Evolutionary conservation across 2,329 filamentous ascomycete genomes (phyloP).

Genomic region (Stagonosporopsis tanaceti): DNA sequence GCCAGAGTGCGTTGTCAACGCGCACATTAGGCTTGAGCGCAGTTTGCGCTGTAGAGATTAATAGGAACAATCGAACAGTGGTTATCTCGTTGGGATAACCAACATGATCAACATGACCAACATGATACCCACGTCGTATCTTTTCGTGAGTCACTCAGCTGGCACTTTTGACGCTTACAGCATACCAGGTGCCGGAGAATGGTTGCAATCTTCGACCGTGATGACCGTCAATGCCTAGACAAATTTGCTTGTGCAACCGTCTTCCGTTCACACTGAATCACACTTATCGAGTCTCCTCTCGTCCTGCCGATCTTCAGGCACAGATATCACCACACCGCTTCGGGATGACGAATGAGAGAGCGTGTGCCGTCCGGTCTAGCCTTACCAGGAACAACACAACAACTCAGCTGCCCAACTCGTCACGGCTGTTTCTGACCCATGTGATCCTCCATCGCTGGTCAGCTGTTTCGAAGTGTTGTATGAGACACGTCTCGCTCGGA

Average conservation of each 20-base stretch:
- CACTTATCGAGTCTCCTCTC: neutral
- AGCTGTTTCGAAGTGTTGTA: constrained; percentile 15
- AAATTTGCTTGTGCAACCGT: neutral
- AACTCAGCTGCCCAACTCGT: constrained; percentile 20
- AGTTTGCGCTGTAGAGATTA: constrained; percentile 18
- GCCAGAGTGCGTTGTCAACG: constrained; percentile 41
- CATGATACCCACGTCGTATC: neutral
- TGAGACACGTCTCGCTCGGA: constrained; percentile 20
- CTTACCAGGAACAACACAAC: constrained; percentile 12
- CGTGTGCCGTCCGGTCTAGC: constrained; percentile 8
- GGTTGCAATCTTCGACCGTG: neutral
- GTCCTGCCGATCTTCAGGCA: constrained; percentile 14
- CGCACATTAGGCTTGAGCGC: constrained; percentile 30
- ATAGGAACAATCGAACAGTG: constrained; percentile 16
- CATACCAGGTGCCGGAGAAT: neutral
- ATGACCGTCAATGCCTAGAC: neutral
- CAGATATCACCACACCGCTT: constrained; percentile 12
- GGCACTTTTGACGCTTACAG: constrained; percentile 3
- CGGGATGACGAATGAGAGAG: constrained; percentile 11
- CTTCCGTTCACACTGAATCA: neutral
- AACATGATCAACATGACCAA: constrained; percentile 5
- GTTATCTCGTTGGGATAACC: constrained; percentile 11
- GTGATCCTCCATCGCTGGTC: constrained; percentile 11
- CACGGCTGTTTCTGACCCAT: constrained; percentile 18
- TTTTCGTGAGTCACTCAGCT: constrained; percentile 8